Evolutionary conservation across 345 rosid genomes (phyloP), one percentile per base, ranked within the genome.

Genomic region (Draba incana): DNA sequence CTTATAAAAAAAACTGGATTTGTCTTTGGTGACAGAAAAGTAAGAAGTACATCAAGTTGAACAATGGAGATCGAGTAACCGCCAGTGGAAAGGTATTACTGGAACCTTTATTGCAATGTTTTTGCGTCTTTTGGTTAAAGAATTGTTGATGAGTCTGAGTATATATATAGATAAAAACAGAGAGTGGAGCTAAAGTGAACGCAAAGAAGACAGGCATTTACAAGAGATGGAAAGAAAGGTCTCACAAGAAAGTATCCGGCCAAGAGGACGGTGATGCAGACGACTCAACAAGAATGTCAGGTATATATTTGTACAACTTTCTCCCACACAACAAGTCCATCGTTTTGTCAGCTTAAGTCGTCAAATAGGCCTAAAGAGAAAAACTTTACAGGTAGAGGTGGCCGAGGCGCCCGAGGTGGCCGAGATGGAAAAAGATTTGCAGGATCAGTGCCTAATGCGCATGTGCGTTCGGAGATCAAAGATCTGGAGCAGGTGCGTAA

Each of bases 71-170:
- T 45, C 90, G 89, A 27, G 97, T 91, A 69, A 87, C 99, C 35
- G 99, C 99, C 49, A 94, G 97, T 74, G 99, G 98, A 71, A 91
- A 94, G 98, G 98, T 94, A 87, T 25, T 58, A 57, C 6, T 15
- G 38, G 48, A 2, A 38, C 35, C 33, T 30, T 62, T 23, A 41
- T 24, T 57, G 45, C 47, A 9, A 27, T 27, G 12, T 39, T 47
- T 6, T 5, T 10, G 3, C 25, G 12, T 44, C 37, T 45, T 62
- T 15, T 50, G 58, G 44, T 20, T 37, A 10, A 11, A 56, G 24
- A 72, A 66, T 27, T 28, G 31, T 43, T 30, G 54, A 59, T 61
- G 59, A 51, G 47, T 50, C 7, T 45, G 11, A 1, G 56, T 57
- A 54, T 31, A 35, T 8, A 64, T 63, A 39, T 56, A 94, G 99